Percentiles rank a stretch among this genome's conserved stretches.
Evolutionary conservation across 306 rosid genomes (phyloP).

Genomic region (Citrullus mucosospermus): DNA sequence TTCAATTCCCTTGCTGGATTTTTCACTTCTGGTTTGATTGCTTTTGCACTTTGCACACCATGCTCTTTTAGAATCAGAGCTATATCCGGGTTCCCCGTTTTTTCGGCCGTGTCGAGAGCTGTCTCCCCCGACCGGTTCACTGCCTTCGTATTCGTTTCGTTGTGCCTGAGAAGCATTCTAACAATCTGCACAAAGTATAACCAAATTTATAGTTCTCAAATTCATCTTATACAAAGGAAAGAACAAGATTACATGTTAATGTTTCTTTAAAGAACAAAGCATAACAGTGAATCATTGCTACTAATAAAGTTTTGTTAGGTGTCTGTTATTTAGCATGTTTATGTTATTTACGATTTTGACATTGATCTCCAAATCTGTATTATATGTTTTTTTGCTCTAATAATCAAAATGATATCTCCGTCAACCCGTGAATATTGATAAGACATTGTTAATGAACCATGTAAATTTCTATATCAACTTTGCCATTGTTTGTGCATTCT

Average conservation of each 20-base stretch:
- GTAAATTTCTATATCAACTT: no score
- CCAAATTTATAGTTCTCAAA: not conserved
- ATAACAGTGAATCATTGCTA: not conserved
- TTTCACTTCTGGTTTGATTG: conserved; percentile 37
- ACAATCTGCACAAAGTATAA: conserved; percentile 50
- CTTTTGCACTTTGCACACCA: conserved; percentile 57
- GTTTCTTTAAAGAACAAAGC: not conserved
- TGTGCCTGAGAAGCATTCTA: conserved; percentile 38
- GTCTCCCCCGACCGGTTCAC: conserved; percentile 68
- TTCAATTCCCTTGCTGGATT: conserved; percentile 70
- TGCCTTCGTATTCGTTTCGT: conserved; percentile 27
- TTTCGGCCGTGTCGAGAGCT: conserved; percentile 90
- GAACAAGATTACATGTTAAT: not conserved
- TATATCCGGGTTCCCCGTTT: conserved; percentile 34
- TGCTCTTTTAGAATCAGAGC: conserved; percentile 43
- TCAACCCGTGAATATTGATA: no score
- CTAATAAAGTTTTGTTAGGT: not conserved
- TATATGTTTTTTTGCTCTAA: no score
- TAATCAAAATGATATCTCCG: no score
- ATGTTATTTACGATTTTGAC: no score
- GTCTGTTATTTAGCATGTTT: no score
- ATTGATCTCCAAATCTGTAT: no score
- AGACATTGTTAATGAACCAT: no score
- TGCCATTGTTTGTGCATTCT: no score
- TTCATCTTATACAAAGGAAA: not conserved